Evolutionary conservation across 2,329 filamentous ascomycete species (phyloP).

Genomic region (Boeremia exigua): DNA sequence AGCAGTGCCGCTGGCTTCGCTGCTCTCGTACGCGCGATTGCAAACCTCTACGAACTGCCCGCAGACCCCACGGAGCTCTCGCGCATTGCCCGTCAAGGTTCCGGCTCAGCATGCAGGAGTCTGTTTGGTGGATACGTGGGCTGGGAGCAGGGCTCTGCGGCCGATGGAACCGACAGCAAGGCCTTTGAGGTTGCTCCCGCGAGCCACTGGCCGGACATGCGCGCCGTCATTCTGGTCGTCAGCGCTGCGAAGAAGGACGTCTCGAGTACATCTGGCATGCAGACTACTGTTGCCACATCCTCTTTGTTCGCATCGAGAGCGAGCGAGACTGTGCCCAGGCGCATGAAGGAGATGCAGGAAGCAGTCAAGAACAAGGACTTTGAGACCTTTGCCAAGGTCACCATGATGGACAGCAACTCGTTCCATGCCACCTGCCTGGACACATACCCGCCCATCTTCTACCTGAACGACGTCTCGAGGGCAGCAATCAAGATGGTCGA

Average conservation of each 20-base stretch:
- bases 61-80: constrained; percentile 83
- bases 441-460: constrained; percentile 97
- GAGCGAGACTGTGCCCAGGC: constrained; percentile 75
- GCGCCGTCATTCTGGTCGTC: constrained; percentile 87
- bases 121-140: constrained; percentile 96
- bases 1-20: constrained; percentile 70
- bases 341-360: constrained; percentile 85
- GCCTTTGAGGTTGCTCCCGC: constrained; percentile 89
- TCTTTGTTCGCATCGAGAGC: constrained; percentile 83
- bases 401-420: constrained; percentile 95
- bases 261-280: constrained; percentile 92
- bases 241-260: constrained; percentile 96
- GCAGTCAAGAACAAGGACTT: constrained; percentile 83
- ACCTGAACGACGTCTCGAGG: constrained; percentile 92
- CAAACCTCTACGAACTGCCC: constrained; percentile 86
- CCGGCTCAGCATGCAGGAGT: constrained; percentile 90
- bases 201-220: constrained; percentile 94
- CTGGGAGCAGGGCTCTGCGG: constrained; percentile 79
- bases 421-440: constrained; percentile 97
- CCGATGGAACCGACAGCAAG: constrained; percentile 83
- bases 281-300: constrained; percentile 91
- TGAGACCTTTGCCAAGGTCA: constrained; percentile 82
- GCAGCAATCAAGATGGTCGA: constrained; percentile 90
- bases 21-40: constrained; percentile 79
- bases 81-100: constrained; percentile 89